Percentiles rank a stretch among this genome's conserved stretches.
Conservation (phyloP, 768 basidiomycete genomes). For the Mycena vulgaris region DNA sequence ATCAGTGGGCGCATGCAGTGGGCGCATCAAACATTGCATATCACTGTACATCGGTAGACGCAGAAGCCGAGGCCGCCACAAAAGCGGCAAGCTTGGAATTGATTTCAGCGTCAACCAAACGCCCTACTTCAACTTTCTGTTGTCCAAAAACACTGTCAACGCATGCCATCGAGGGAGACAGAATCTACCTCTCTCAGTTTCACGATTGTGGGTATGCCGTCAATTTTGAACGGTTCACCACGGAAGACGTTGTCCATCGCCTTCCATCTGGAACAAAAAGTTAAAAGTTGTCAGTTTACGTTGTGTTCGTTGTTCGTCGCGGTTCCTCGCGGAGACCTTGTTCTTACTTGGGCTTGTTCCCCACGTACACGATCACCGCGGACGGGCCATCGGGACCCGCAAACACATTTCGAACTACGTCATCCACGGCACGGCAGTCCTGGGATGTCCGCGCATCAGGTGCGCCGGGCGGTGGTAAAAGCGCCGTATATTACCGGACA, state of each 20-base stretch:
- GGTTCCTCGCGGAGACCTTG: conserved; percentile 11
- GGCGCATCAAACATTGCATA: background rate
- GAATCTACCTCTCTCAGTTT: conserved; percentile 67
- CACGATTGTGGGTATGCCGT: conserved; percentile 77
- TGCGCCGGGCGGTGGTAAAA: background rate
- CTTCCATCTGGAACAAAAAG: conserved; percentile 73
- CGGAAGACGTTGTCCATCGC: conserved; percentile 70
- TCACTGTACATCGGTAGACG: too few species aligned
- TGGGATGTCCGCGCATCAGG: conserved; percentile 38
- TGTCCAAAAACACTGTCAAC: background rate
- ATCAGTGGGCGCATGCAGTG: too few species aligned
- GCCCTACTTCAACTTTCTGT: conserved; percentile 47
- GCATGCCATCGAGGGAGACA: background rate
- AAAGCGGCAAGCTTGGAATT: conserved; percentile 11
- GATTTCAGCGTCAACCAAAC: conserved; percentile 48
- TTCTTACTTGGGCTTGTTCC: conserved; percentile 73
- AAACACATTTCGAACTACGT: conserved; percentile 68
- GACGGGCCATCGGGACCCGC: conserved; percentile 58
- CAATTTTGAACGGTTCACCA: conserved; percentile 73
- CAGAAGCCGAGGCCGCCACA: background rate
- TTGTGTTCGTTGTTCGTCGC: background rate
- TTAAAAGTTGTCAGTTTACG: background rate
- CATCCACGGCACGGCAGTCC: conserved; percentile 81
- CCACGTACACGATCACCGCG: conserved; percentile 79
- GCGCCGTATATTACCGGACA: conserved; percentile 66